A percentile compares a stretch with the other conserved stretches of the same genome.
These are phyloP conservation scores for Alternaria gansuensis DNA, from an alignment of 2,329 filamentous ascomycete species.

Conservation along the genomic window DNA sequence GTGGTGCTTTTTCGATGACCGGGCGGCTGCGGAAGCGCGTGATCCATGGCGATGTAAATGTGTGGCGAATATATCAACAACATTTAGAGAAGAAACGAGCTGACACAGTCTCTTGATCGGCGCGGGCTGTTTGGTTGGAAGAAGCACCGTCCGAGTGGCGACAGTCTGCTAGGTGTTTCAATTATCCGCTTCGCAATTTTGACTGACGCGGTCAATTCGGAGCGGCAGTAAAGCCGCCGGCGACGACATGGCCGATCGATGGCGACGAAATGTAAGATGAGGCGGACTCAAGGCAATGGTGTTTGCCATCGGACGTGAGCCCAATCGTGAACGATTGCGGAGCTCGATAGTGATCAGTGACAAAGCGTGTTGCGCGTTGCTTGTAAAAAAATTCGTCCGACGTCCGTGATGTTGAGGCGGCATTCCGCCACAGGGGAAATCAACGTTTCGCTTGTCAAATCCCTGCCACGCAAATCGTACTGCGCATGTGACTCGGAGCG, in stretches of 20 bases:
- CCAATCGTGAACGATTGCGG: constrained; percentile 12
- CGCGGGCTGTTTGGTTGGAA: constrained; percentile 1
- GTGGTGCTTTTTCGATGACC: constrained; percentile 11
- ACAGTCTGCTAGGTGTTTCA: constrained; percentile 16
- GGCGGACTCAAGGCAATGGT: constrained; percentile 18
- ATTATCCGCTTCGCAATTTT: constrained; percentile 10
- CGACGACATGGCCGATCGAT: constrained; percentile 25
- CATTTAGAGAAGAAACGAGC: constrained; percentile 4
- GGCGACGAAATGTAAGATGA: constrained; percentile 13
- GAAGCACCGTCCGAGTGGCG: constrained; percentile 11
- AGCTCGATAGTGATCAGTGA: constrained; percentile 14
- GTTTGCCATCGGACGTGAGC: constrained; percentile 21
- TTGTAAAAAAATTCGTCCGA: constrained; percentile 28
- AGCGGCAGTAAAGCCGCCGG: constrained; percentile 11
- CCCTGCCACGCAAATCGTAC: constrained; percentile 28
- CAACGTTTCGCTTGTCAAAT: constrained; percentile 25
- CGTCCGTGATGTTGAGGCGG: constrained; percentile 31
- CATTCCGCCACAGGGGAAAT: constrained; percentile 36
- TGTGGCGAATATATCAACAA: constrained; percentile 9
- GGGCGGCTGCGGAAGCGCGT: constrained; percentile 9
- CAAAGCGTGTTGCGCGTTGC: constrained; percentile 20
- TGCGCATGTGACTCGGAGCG: constrained; percentile 36
- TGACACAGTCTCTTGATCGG: constrained; percentile 17
- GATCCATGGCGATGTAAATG: constrained; percentile 2
- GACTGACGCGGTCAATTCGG: constrained; percentile 17